phyloP scores from a whole-genome alignment of 176 grass and related monocot genomes.

The sorghum (Sorghum bicolor) region Sorghum_bicolor_NCBIv3 NC_012879.2:3959501-3960000 shows the following conservation, averaged over 20 bases:
- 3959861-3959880: slow-evolving; percentile 57
- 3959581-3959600: background rate
- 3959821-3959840: background rate
- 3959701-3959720: slow-evolving; percentile 44
- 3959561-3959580: background rate
- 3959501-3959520: background rate
- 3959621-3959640: background rate
- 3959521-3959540: background rate
- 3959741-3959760: slow-evolving; percentile 82
- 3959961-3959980: background rate
- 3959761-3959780: background rate
- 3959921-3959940: background rate
- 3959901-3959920: slow-evolving; percentile 33
- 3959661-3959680: background rate
- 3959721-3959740: slow-evolving; percentile 45
- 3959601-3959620: slow-evolving; percentile 65
- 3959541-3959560: background rate
- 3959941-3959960: background rate
- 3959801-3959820: background rate
- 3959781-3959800: background rate
- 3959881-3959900: slow-evolving; percentile 63
- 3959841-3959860: slow-evolving; percentile 54
- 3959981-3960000: background rate
- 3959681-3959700: slow-evolving; percentile 28
- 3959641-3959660: slow-evolving; percentile 45